phyloP scores from a whole-genome alignment of 192 early-diverging fungal species.

The Geosiphon pyriformis region DNA sequence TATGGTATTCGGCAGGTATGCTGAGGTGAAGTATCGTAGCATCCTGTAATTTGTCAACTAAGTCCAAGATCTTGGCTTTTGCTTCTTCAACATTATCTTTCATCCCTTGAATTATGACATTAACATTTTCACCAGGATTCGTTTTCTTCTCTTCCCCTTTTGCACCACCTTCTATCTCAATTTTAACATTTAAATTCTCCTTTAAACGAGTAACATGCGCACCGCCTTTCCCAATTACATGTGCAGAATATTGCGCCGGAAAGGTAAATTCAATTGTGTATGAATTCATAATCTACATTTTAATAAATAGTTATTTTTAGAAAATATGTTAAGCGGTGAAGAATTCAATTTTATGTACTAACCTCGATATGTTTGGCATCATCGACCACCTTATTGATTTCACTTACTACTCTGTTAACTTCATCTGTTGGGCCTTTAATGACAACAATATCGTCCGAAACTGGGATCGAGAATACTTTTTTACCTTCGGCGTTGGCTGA shows the following conservation, averaged over 20 bases:
- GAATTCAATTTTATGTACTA: too few relatives aligned
- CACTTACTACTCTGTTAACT: conserved; percentile 64
- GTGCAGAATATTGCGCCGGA: conserved; percentile 59
- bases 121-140: conserved; percentile 38
- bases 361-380: conserved; percentile 67
- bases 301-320: not conserved
- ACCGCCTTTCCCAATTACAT: conserved; percentile 89
- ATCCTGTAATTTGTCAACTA: conserved; percentile 66
- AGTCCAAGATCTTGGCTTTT: conserved; percentile 60
- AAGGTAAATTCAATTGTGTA: conserved; percentile 66
- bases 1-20: conserved; percentile 61
- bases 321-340: too few relatives aligned
- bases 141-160: conserved; percentile 36
- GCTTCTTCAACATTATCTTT: conserved; percentile 69
- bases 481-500: conserved; percentile 43
- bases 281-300: conserved; percentile 54
- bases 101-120: conserved; percentile 74
- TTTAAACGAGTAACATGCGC: conserved; percentile 74
- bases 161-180: conserved; percentile 54
- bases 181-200: conserved; percentile 66
- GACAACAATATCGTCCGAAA: conserved; percentile 64
- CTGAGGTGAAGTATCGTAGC: conserved; percentile 48
- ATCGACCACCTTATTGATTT: conserved; percentile 60
- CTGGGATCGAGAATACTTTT: conserved; percentile 33
- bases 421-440: conserved; percentile 76